Evolutionary conservation across 192 early-diverging fungal genomes (phyloP), one percentile per base, ranked within the genome.

Genomic region (Linnemannia hyalina): DNA sequence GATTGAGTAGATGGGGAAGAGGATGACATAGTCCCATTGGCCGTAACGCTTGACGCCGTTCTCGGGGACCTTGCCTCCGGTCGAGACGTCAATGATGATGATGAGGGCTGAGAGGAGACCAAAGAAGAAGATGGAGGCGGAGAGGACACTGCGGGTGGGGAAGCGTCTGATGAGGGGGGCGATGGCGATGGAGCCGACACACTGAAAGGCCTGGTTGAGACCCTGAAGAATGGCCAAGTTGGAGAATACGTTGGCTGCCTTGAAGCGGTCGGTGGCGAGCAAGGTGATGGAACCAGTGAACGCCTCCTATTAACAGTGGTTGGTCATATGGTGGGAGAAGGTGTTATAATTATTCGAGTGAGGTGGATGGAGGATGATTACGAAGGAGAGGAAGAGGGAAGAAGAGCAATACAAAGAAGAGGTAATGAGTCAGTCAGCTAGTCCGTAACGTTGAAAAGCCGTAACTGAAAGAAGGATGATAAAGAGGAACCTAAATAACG

Each of bases 191-290:
- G 90, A 89, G 16, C 91, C 91, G 65, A 93, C 77, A 74, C 88
- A 91, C 82, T 93, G 92, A 71, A 88, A 88, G 10, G 88, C 91
- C 63, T 89, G 88, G 81, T 91, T 91, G 71, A 91, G 80, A 73
- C 88, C 89, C 60, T 80, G 73, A 7, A 86, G 70, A 41, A 77
- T 80, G 26, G 38, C 81, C 69, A 77, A 32, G 23, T 65, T 80
- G 20, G 36, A n/a, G 49, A 70, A 81, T 2, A 68, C 18, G 9
- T 4, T 42, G 15, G 18, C n/a, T 5, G 44, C 65, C 11, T 80
- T 68, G 44, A 82, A 80, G 36, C 75, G 75, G 40, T 79, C 80
- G 0, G 47, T 65, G 3, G 77, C 82, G 20, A 80, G 42, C 40
- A 82, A 75, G 74, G 82, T 82, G 49, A 80, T 78, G 35, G 69